Base-by-base conservation (phyloP, 441 rosid genomes). In the Omphalea diandra region DNA sequence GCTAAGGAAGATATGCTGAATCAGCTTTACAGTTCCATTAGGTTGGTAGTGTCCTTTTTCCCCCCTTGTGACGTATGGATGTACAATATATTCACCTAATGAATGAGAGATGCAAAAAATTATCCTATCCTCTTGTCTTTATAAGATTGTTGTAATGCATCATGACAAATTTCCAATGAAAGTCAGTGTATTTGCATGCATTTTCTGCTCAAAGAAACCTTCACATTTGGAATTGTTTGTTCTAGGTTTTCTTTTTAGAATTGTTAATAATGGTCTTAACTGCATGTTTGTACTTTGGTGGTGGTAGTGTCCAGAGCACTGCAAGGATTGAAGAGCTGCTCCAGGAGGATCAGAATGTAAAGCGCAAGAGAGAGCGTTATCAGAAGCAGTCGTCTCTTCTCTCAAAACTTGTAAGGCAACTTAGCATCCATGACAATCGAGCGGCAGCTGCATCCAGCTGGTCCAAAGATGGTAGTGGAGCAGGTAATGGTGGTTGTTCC, bases 1-100 rank as follows among this genome's bases (percentile, higher is more conserved):
- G 87, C 99, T 43, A 93, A 86, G 82, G 99, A 96, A 88, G 98
- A 96, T 75, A 93, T 96, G 99, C 89, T 96, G 56, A 96, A 90
- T 80, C 98, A 93, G 75, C 82, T 96, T 58, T 96, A 96, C 81
- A 90, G 97, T 79, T 87, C 94, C n/a, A 77, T 96, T 40, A 96
- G 99, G 98, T 96, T 73, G 27, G 80, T 73, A 35, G 57, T 8
- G 31, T 12, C 1, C 8, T 65, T 68, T 44, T 18, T 31, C 58
- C 27, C 49, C 69, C 54, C 40, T 14, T 52, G 47, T 17, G 29
- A 26, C 33, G 57, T 57, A 11, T n/a, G 11, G 35, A 26, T 64
- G 49, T 22, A 6, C 38, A 43, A 11, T 63, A 31, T 44, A n/a
- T 5, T 50, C 35, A 49, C n/a, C 26, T n/a, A 2, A 17, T 27